Evolutionary conservation across 805 yeast species (phyloP), one percentile per base, ranked within the genome.

Genomic region (Wilhelminamyces savonicus): DNA sequence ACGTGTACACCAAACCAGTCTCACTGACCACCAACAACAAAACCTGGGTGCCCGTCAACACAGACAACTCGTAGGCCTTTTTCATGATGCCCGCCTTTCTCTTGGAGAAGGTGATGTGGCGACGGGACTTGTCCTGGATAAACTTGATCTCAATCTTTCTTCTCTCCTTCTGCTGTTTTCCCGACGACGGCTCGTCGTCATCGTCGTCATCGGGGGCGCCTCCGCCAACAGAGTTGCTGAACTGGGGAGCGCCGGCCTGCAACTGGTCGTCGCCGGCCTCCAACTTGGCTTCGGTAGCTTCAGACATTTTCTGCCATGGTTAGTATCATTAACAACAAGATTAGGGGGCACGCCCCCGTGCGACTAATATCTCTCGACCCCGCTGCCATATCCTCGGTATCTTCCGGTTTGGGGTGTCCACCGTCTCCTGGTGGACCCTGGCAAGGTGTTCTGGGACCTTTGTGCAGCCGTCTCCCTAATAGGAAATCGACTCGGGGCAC

Each of bases 51-150:
- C 98, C 98, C 10, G 98, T 92, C 47, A 92, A 72, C 30, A 92
- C 97, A 13, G 95, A 82, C 41, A 92, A 71, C 58, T 92, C 98
- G 62, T 90, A 92, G n/a, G 98, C 98, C 66, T 92, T 92, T 66
- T 92, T 92, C 98, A 92, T 92, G 51, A 92, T 90, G 46, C 98
- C 98, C 26, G 96, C 97, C 63, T 90, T 90, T 63, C 98, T 82
- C 66, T 92, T 92, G 31, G 97, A 86, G 52, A 92, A 92, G 18
- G 98, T 92, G 48, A 92, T 94, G 62, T 92, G 98, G 52, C 98
- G 84, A 58, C 98, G 78, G 13, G 95, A 85, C 65, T 92, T 92
- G 61, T 92, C 97, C 66, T 90, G 95, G 51, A 92, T 92, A 54
- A 92, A 92, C 67, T 86, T 85, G 57, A 92, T 92, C 61, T 92